These are phyloP conservation scores for Toxicodendron radicans DNA, from an alignment of 345 rosid species.

Conservation along the genomic window DNA sequence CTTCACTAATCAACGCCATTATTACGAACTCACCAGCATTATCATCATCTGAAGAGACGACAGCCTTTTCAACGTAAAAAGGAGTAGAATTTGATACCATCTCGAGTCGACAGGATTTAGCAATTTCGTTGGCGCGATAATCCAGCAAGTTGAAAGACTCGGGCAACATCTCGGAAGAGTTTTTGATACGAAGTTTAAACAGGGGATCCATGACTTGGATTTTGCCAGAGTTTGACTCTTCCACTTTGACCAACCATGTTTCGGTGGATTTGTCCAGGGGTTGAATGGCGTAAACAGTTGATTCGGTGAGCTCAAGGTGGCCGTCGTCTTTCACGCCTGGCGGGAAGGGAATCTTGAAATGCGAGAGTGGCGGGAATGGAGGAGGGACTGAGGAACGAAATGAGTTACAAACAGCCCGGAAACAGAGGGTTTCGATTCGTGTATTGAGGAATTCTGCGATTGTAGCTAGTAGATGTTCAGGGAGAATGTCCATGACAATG, in stretches of 20 bases:
- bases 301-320: background rate
- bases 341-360: slow-evolving; percentile 9
- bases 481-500: slow-evolving; percentile 6
- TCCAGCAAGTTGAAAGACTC: background rate
- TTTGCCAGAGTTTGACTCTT: background rate
- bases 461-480: background rate
- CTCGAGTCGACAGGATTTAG: background rate
- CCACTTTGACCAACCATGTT: background rate
- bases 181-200: no score
- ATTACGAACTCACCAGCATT: background rate
- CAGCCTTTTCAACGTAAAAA: background rate
- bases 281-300: background rate
- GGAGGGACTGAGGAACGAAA: slow-evolving; percentile 3
- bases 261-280: background rate
- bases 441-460: slow-evolving; percentile 15
- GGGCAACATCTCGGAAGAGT: background rate
- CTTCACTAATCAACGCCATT: background rate
- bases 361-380: background rate
- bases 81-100: background rate
- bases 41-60: background rate
- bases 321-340: background rate
- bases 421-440: slow-evolving; percentile 7
- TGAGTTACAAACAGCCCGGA: slow-evolving; percentile 20
- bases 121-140: background rate
- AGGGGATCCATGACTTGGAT: background rate